A percentile compares a stretch with the other conserved stretches of the same genome.
phyloP scores from a whole-genome alignment of 768 basidiomycete genomes.

The Paxillus involutus region DNA sequence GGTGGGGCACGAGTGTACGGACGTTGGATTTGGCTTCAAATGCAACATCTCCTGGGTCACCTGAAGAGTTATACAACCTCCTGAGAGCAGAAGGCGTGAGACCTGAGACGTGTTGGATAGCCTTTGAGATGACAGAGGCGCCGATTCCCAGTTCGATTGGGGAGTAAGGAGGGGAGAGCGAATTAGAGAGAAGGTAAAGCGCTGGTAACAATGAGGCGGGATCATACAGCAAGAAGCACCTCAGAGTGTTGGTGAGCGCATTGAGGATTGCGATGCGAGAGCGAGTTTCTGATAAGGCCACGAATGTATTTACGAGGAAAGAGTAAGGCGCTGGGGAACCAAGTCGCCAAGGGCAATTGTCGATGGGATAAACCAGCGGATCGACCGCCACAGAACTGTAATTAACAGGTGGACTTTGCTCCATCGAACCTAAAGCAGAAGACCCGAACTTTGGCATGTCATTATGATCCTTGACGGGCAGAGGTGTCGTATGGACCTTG shows the following conservation, averaged over 20 bases:
- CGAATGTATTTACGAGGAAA: slow-evolving; percentile 66
- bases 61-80: slow-evolving; percentile 67
- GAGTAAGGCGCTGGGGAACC: slow-evolving; percentile 57
- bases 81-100: slow-evolving; percentile 55
- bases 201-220: slow-evolving; percentile 71
- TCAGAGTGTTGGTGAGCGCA: slow-evolving; percentile 71
- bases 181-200: slow-evolving; percentile 81
- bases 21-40: slow-evolving; percentile 78
- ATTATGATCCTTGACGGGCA: background rate
- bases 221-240: slow-evolving; percentile 63
- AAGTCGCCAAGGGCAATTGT: slow-evolving; percentile 41
- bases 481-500: slow-evolving; percentile 7
- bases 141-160: slow-evolving; percentile 72
- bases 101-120: slow-evolving; percentile 74
- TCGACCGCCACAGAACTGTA: slow-evolving; percentile 42
- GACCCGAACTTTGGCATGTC: slow-evolving; percentile 1
- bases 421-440: slow-evolving; percentile 23
- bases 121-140: slow-evolving; percentile 62
- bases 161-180: slow-evolving; percentile 72
- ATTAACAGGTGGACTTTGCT: slow-evolving; percentile 19
- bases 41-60: slow-evolving; percentile 89
- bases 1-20: slow-evolving; percentile 70
- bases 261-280: slow-evolving; percentile 73
- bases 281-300: slow-evolving; percentile 60
- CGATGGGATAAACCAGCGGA: slow-evolving; percentile 44